A percentile compares a stretch with the other conserved stretches of the same genome.
Evolutionary conservation across 805 yeast genomes (phyloP).

Genomic region (Cyberlindnera nakhonratchasimensis): DNA sequence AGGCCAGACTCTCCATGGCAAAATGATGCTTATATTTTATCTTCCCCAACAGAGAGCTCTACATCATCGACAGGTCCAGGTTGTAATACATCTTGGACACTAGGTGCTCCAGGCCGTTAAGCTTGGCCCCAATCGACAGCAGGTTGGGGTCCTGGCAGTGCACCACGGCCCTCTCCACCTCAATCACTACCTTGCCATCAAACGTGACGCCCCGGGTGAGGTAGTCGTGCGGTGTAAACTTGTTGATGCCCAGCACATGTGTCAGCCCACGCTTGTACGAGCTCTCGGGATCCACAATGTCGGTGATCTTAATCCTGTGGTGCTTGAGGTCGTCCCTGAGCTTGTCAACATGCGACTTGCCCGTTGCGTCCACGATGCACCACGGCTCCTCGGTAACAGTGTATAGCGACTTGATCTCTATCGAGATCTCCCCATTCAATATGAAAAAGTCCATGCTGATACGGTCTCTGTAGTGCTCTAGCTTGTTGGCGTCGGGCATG

Average conservation of each 20-base stretch:
- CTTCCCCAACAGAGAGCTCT: too few species aligned
- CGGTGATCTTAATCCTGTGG: slow-evolving; percentile 36
- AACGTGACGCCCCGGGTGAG: slow-evolving; percentile 63
- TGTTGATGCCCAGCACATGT: slow-evolving; percentile 32
- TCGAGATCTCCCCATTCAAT: slow-evolving; percentile 57
- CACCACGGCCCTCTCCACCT: slow-evolving; percentile 54
- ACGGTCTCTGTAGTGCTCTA: slow-evolving; percentile 33
- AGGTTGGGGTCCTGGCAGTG: slow-evolving; percentile 67
- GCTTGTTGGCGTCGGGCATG: slow-evolving; percentile 27
- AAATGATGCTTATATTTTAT: slow-evolving; percentile 3
- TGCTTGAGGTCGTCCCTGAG: slow-evolving; percentile 53
- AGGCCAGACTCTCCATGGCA: slow-evolving; percentile 26
- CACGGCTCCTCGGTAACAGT: slow-evolving; percentile 58
- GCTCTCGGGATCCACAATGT: slow-evolving; percentile 39
- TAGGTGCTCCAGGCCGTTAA: slow-evolving; percentile 51
- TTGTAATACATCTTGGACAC: slow-evolving; percentile 26
- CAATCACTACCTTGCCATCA: slow-evolving; percentile 56
- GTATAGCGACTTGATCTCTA: slow-evolving; percentile 53
- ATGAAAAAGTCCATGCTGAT: slow-evolving; percentile 56
- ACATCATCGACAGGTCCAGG: slow-evolving; percentile 25
- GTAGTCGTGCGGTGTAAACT: slow-evolving; percentile 44
- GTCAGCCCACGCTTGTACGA: slow-evolving; percentile 28
- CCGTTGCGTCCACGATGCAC: slow-evolving; percentile 46
- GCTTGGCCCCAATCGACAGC: slow-evolving; percentile 57
- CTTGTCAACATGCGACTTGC: slow-evolving; percentile 55